These are phyloP conservation scores for Fistulifera solaris DNA, from an alignment of 108 stramenopile genomes.

Conservation along the genomic window DNA sequence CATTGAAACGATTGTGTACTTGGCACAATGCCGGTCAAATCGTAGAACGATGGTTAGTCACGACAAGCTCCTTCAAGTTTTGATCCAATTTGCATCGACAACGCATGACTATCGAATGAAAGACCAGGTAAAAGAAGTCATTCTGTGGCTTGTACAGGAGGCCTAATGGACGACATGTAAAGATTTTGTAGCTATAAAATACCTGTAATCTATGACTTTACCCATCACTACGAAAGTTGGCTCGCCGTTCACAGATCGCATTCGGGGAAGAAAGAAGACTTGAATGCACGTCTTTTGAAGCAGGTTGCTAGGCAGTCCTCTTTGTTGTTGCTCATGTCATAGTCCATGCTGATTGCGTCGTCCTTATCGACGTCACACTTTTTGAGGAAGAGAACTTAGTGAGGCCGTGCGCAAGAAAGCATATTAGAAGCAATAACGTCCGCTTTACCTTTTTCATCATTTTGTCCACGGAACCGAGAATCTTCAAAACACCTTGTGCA, in stretches of 20 bases:
- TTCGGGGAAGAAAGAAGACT: slow-evolving; percentile 72
- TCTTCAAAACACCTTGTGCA: slow-evolving; percentile 31
- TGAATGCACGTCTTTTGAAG: slow-evolving; percentile 80
- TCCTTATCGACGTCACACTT: slow-evolving; percentile 53
- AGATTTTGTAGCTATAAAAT: background rate
- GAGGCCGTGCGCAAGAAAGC: slow-evolving; percentile 2
- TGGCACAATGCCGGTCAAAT: slow-evolving; percentile 16
- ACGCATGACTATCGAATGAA: slow-evolving; percentile 14
- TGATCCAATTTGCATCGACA: slow-evolving; percentile 26
- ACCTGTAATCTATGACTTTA: background rate
- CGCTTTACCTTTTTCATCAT: slow-evolving; percentile 40
- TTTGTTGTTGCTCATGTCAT: slow-evolving; percentile 68
- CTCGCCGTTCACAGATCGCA: slow-evolving; percentile 26
- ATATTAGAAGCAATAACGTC: slow-evolving; percentile 22
- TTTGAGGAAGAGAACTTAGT: too few relatives aligned
- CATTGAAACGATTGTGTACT: slow-evolving; percentile 17
- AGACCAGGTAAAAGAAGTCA: slow-evolving; percentile 25
- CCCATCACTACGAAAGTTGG: too few relatives aligned
- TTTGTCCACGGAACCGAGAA: slow-evolving; percentile 44
- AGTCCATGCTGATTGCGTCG: slow-evolving; percentile 57
- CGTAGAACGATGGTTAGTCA: slow-evolving; percentile 16
- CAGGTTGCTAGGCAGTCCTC: slow-evolving; percentile 76
- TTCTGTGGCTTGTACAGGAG: slow-evolving; percentile 32
- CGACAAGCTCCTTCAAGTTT: slow-evolving; percentile 18
- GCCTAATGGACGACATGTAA: slow-evolving; percentile 3